Base-by-base conservation (phyloP, 169 alveolate genomes). In the Cryptosporidium felis region DNA sequence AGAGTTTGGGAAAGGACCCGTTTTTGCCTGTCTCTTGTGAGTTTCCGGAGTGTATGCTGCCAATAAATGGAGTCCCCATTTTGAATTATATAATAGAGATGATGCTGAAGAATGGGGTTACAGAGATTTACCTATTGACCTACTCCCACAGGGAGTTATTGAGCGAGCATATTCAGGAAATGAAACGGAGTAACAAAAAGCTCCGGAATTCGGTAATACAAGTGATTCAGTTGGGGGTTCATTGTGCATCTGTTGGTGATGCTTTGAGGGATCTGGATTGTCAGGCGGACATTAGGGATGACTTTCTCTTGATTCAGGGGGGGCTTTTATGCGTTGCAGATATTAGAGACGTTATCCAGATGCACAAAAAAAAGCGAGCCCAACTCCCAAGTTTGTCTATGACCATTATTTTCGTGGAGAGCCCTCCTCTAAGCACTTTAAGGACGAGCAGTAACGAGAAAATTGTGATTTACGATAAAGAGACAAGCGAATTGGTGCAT, bases 1-100 rank as follows among this genome's bases (percentile, higher is more conserved):
- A 74, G 21, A 38, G 74, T 49, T 53, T 74, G 14, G 85, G 59
- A 32, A 21, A 26, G 34, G 85, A 74, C 56, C 26, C 60, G 28
- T 74, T 74, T 53, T 74, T 21, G 34, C 85, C 85, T 38, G 2
- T 53, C 23, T 51, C 85, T 21, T 74, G 85, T 49, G 85, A 74
- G 21, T 36, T 74, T 74, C 85, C 85, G 1, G 85, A 49, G 26
- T 36, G 58, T 38, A 14, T 74, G 18, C 28, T 74, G 3, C 85
- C 85, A n/a, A 58, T 74, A 26, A 74, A 74, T 53, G 85, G 85
- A 36, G 67, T 74, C 21, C 74, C 85, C 12, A 38, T 74, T 12
- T 14, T 74, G 34, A 74, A 36, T 74, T 74, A 74, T 10, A 56
- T 58, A 42, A 38, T 74, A 2, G 85, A 74, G 34, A 74, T 74